Evolutionary conservation across 306 rosid species (phyloP).

Genomic region (Luffa aegyptiaca): DNA sequence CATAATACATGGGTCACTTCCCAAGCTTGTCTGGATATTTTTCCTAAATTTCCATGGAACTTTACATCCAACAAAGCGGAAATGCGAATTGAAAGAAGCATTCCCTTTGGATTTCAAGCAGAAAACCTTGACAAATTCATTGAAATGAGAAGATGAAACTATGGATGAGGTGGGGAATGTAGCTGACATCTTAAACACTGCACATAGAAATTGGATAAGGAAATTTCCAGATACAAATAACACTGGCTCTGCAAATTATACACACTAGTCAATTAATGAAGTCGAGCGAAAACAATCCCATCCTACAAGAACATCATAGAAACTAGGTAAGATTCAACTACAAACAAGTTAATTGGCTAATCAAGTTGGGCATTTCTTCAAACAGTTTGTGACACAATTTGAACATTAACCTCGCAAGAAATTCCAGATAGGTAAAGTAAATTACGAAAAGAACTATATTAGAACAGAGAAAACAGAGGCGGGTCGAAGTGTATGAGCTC

Average conservation of each 20-base stretch:
- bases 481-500: neutral
- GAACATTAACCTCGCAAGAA: neutral
- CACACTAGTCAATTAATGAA: neutral
- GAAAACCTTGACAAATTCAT: slow-evolving; percentile 13
- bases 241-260: neutral
- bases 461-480: neutral
- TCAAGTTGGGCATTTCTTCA: neutral
- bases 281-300: neutral
- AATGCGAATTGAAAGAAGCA: slow-evolving; percentile 12
- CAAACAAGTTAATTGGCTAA: neutral
- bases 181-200: slow-evolving; percentile 39
- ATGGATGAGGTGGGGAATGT: slow-evolving; percentile 31
- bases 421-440: neutral
- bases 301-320: neutral
- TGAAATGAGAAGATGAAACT: slow-evolving; percentile 25
- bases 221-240: neutral
- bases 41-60: slow-evolving; percentile 4
- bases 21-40: neutral
- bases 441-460: neutral
- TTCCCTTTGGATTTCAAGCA: slow-evolving; percentile 18
- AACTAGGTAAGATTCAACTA: neutral
- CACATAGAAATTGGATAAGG: neutral
- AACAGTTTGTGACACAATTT: neutral
- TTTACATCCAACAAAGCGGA: slow-evolving; percentile 19
- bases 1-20: slow-evolving; percentile 5